These are phyloP conservation scores for Tulasnella calospora DNA, from an alignment of 768 basidiomycete species.

Conservation along the genomic window DNA sequence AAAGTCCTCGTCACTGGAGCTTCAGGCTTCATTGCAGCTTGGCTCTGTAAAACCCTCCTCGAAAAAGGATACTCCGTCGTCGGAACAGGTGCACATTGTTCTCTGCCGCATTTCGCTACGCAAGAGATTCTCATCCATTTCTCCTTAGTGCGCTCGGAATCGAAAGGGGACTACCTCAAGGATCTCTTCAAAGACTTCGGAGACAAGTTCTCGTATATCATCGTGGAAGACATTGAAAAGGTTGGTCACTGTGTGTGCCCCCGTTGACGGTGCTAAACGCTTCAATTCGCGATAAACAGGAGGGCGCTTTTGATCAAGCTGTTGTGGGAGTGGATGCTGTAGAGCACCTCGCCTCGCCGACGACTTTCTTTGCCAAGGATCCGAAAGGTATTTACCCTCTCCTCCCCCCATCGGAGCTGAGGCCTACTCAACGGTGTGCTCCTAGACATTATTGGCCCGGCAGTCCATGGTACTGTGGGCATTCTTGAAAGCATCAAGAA, in stretches of 20 bases:
- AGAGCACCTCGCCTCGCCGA: constrained; percentile 34
- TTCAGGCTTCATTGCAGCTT: constrained; percentile 56
- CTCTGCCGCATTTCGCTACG: not conserved
- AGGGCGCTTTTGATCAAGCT: constrained; percentile 40
- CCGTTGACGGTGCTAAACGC: too few species aligned
- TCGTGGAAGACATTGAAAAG: constrained; percentile 64
- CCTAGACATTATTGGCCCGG: constrained; percentile 39
- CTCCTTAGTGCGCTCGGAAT: constrained; percentile 48
- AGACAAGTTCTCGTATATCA: constrained; percentile 55
- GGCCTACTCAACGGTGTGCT: not conserved
- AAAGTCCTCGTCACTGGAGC: constrained; percentile 57
- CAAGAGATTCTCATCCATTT: not conserved
- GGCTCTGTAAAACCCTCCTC: constrained; percentile 55
- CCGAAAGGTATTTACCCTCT: constrained; percentile 19
- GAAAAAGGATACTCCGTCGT: constrained; percentile 51
- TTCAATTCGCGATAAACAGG: not conserved
- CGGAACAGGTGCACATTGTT: constrained; percentile 18
- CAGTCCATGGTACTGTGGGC: constrained; percentile 38
- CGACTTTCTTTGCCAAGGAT: constrained; percentile 31
- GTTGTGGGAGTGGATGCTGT: constrained; percentile 42
- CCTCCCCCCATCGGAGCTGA: too few species aligned
- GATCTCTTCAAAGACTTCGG: constrained; percentile 52
- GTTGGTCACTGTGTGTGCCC: constrained; percentile 34
- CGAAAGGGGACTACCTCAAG: constrained; percentile 55
- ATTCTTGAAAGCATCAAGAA: constrained; percentile 35